These are phyloP conservation scores for Penicilliopsis zonata DNA, from an alignment of 495 filamentous ascomycete genomes.

Conservation along the genomic window DNA sequence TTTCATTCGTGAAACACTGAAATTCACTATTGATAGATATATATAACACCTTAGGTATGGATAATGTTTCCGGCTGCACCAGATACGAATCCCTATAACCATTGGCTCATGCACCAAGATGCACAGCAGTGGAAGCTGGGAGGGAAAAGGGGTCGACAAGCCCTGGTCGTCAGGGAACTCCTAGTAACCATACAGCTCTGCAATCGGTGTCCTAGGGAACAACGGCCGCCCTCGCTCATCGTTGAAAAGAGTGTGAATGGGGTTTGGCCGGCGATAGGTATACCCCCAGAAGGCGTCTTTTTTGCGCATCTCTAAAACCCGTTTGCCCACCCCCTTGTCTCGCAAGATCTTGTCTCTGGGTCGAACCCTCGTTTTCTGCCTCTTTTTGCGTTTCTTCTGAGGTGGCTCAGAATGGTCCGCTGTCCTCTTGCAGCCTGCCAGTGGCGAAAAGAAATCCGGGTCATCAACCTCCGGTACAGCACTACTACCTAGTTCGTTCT, in stretches of 20 bases:
- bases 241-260: constrained; percentile 19
- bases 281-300: constrained; percentile 82
- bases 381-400: constrained; percentile 9
- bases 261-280: constrained; percentile 57
- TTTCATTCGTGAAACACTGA: too few relatives aligned
- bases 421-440: constrained; percentile 1
- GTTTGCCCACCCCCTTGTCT: constrained; percentile 48
- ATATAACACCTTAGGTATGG: too few relatives aligned
- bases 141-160: too few relatives aligned
- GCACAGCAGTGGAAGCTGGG: too few relatives aligned
- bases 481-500: too few relatives aligned
- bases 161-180: neutral
- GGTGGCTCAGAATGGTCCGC: neutral
- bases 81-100: too few relatives aligned
- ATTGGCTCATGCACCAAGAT: too few relatives aligned
- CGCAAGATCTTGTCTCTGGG: constrained; percentile 70
- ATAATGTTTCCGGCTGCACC: too few relatives aligned
- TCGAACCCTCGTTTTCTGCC: constrained; percentile 50
- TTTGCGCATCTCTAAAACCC: constrained; percentile 67
- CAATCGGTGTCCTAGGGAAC: constrained; percentile 13
- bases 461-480: too few relatives aligned
- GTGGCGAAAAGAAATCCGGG: too few relatives aligned
- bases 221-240: constrained; percentile 19
- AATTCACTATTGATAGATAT: too few relatives aligned
- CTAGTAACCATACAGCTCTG: constrained; percentile 15